Percentiles rank a stretch among this genome's conserved stretches.
Evolutionary conservation across 495 filamentous ascomycete genomes (phyloP).

Genomic region (Talaromyces nanjingensis): DNA sequence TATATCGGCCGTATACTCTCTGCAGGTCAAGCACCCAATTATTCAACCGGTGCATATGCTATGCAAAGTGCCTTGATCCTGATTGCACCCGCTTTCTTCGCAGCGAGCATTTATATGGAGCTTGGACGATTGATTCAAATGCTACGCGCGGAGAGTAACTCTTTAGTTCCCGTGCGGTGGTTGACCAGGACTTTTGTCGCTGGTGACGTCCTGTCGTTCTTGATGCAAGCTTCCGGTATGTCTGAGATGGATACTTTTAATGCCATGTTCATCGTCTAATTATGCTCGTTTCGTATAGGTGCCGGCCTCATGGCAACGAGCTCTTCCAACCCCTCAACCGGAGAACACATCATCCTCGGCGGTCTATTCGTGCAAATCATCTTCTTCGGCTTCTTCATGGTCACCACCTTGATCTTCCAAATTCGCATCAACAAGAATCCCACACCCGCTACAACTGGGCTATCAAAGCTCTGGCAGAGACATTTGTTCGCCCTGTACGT

Average conservation of each 20-base stretch:
- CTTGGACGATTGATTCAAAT: conserved; percentile 42
- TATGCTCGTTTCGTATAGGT: no score
- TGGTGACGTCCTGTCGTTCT: conserved; percentile 28
- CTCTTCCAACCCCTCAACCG: conserved; percentile 11
- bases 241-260: background rate
- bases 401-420: conserved; percentile 30
- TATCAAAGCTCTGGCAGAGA: conserved; percentile 38
- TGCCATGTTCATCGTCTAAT: no score
- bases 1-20: conserved; percentile 46
- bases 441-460: conserved; percentile 9
- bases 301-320: background rate
- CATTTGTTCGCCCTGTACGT: conserved; percentile 47
- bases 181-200: conserved; percentile 31
- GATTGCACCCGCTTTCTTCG: conserved; percentile 23
- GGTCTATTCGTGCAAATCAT: conserved; percentile 36
- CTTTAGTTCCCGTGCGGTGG: conserved; percentile 18
- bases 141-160: conserved; percentile 33
- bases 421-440: conserved; percentile 20
- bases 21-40: conserved; percentile 19
- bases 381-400: conserved; percentile 36
- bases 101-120: conserved; percentile 53
- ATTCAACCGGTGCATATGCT: conserved; percentile 22
- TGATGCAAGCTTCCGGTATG: conserved; percentile 24
- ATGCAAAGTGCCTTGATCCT: conserved; percentile 34
- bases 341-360: conserved; percentile 36